These are phyloP conservation scores for Thinopyrum obtusiflorum DNA, from an alignment of 202 grass and related monocot genomes.

Conservation along the genomic window DNA sequence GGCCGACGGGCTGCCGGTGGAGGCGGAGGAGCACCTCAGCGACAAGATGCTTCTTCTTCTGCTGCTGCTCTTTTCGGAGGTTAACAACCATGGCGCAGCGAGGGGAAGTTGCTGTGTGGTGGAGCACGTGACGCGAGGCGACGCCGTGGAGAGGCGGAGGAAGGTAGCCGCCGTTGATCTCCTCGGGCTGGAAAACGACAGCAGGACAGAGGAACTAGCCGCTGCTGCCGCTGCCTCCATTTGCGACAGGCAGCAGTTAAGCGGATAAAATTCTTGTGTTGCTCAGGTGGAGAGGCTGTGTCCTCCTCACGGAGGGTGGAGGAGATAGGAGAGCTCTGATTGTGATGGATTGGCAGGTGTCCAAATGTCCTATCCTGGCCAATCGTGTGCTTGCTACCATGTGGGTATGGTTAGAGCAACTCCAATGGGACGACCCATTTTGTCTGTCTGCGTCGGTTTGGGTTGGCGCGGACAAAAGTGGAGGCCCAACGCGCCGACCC, in stretches of 20 bases:
- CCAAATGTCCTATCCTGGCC: not conserved
- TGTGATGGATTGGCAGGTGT: not conserved
- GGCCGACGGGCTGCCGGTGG: not conserved
- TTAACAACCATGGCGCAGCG: not conserved
- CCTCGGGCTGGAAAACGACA: slow-evolving; percentile 3
- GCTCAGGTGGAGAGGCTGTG: not conserved
- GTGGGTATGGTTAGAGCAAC: no score
- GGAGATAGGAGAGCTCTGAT: not conserved
- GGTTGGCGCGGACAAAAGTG: no score
- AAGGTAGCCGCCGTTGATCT: not conserved
- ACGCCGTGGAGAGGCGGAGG: not conserved
- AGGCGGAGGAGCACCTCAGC: slow-evolving; percentile 33
- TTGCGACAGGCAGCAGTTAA: not conserved
- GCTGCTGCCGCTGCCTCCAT: slow-evolving; percentile 35
- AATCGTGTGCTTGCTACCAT: not conserved
- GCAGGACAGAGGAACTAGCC: slow-evolving; percentile 8
- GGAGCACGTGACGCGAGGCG: not conserved
- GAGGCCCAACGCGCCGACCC: no score
- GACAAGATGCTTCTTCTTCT: not conserved
- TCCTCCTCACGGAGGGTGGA: not conserved
- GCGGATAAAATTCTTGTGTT: not conserved
- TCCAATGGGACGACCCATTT: no score
- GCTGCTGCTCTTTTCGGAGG: not conserved
- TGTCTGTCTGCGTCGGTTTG: no score
- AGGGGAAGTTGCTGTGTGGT: not conserved